Percentiles rank a stretch among this genome's conserved stretches.
Conservation (phyloP, 192 early-diverging fungal species). For the Podila epicladia region DNA sequence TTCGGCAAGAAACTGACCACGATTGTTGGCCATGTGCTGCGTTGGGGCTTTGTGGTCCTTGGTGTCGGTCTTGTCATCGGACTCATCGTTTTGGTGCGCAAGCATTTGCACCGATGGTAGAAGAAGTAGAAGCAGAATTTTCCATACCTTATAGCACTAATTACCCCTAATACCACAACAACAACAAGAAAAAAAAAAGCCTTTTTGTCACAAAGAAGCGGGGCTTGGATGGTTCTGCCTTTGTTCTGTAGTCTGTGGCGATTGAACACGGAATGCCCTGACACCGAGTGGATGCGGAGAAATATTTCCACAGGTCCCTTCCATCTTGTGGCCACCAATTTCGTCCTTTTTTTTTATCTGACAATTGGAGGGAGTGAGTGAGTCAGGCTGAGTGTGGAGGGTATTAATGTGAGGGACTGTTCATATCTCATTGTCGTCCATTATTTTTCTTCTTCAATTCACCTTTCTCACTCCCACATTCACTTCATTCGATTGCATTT, state of each 20-base stretch:
- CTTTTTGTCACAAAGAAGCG: too few relatives aligned
- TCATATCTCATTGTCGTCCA: not conserved
- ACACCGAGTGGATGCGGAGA: too few relatives aligned
- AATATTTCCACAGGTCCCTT: too few relatives aligned
- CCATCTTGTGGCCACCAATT: too few relatives aligned
- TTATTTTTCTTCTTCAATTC: not conserved
- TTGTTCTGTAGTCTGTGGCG: too few relatives aligned
- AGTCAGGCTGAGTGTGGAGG: too few relatives aligned
- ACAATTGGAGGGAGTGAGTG: too few relatives aligned
- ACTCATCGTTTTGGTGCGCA: constrained; percentile 16
- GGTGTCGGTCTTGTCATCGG: constrained; percentile 16
- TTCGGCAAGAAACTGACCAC: constrained; percentile 44
- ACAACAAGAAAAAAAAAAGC: too few relatives aligned
- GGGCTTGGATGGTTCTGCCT: too few relatives aligned
- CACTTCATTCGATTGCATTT: not conserved
- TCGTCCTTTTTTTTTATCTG: too few relatives aligned
- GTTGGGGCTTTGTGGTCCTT: constrained; percentile 39
- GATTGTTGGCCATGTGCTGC: constrained; percentile 32
- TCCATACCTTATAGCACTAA: not conserved
- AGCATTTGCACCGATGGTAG: constrained; percentile 36
- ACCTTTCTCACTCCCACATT: not conserved
- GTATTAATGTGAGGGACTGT: not conserved
- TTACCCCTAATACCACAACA: not conserved
- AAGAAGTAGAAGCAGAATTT: too few relatives aligned
- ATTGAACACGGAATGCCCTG: too few relatives aligned